A percentile compares a stretch with the other conserved stretches of the same genome.
Conservation (phyloP, 768 basidiomycete species). For the Boletus barrowsii region DNA sequence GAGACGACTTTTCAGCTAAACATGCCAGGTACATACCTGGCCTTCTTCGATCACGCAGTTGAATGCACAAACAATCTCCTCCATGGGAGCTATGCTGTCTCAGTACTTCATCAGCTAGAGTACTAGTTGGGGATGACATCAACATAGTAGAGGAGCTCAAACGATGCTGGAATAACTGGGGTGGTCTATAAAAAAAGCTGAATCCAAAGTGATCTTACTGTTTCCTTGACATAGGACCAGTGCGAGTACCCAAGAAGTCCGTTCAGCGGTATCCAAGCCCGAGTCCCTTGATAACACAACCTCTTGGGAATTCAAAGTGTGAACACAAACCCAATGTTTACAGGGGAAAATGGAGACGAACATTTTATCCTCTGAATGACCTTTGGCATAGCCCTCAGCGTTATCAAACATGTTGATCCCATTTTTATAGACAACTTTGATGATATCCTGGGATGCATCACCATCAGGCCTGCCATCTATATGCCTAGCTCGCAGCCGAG, state of each 20-base stretch:
- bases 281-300: slow-evolving; percentile 54
- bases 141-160: slow-evolving; percentile 55
- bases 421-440: slow-evolving; percentile 51
- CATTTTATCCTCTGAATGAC: slow-evolving; percentile 55
- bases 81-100: slow-evolving; percentile 37
- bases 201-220: slow-evolving; percentile 18
- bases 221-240: slow-evolving; percentile 41
- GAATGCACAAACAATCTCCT: slow-evolving; percentile 59
- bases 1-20: background rate
- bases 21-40: slow-evolving; percentile 30
- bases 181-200: background rate
- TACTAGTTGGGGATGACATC: slow-evolving; percentile 42
- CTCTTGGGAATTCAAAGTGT: slow-evolving; percentile 25
- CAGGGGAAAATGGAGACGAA: slow-evolving; percentile 5
- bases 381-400: slow-evolving; percentile 44
- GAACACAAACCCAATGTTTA: too few species aligned
- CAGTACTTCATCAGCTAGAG: slow-evolving; percentile 19
- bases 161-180: slow-evolving; percentile 37
- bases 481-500: too few species aligned
- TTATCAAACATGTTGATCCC: slow-evolving; percentile 52
- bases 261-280: slow-evolving; percentile 46
- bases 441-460: slow-evolving; percentile 38
- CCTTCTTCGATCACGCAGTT: slow-evolving; percentile 50
- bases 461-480: background rate
- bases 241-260: slow-evolving; percentile 52